phyloP scores from a whole-genome alignment of 2,329 filamentous ascomycete genomes.

The Epichloe hybrida region DNA sequence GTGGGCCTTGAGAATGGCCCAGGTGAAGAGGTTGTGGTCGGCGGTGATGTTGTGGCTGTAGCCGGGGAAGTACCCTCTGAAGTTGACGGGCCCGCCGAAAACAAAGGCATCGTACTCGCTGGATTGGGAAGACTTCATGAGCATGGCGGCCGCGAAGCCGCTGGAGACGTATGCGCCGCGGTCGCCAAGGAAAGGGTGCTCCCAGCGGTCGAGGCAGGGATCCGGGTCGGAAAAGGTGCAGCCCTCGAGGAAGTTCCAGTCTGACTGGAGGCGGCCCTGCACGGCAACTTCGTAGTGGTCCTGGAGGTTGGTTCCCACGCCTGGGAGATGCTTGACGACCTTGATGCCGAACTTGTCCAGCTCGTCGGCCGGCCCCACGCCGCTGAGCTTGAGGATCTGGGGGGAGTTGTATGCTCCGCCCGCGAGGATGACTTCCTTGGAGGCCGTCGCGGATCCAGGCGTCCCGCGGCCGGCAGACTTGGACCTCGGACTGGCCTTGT shows the following conservation, averaged over 20 bases:
- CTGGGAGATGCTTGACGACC: slow-evolving; percentile 42
- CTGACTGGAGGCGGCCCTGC: slow-evolving; percentile 6
- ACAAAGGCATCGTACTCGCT: slow-evolving; percentile 18
- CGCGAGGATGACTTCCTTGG: slow-evolving; percentile 32
- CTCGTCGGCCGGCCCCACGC: slow-evolving; percentile 28
- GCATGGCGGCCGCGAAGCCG: slow-evolving; percentile 11
- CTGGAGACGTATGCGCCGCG: slow-evolving; percentile 13
- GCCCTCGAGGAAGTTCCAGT: slow-evolving; percentile 7
- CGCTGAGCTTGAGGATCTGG: slow-evolving; percentile 32
- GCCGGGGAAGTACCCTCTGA: slow-evolving; percentile 17
- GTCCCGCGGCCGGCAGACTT: slow-evolving; percentile 11
- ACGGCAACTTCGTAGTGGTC: slow-evolving; percentile 17
- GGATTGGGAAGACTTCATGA: slow-evolving; percentile 16
- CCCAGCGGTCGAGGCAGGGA: slow-evolving; percentile 22
- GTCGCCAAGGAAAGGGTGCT: slow-evolving; percentile 1
- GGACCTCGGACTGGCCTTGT: slow-evolving; percentile 28
- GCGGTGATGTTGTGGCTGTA: slow-evolving; percentile 10
- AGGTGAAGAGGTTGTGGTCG: slow-evolving; percentile 23
- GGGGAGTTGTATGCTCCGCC: slow-evolving; percentile 34
- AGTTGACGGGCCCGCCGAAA: slow-evolving; percentile 15
- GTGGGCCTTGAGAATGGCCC: slow-evolving; percentile 41
- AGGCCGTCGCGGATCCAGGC: slow-evolving; percentile 17
- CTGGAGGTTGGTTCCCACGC: slow-evolving; percentile 42
- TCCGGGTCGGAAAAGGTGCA: slow-evolving; percentile 20
- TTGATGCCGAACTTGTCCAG: slow-evolving; percentile 31